A percentile compares a stretch with the other conserved stretches of the same genome.
These are phyloP conservation scores for Prinsepia uniflora DNA, from an alignment of 306 rosid genomes.

Conservation along the genomic window DNA sequence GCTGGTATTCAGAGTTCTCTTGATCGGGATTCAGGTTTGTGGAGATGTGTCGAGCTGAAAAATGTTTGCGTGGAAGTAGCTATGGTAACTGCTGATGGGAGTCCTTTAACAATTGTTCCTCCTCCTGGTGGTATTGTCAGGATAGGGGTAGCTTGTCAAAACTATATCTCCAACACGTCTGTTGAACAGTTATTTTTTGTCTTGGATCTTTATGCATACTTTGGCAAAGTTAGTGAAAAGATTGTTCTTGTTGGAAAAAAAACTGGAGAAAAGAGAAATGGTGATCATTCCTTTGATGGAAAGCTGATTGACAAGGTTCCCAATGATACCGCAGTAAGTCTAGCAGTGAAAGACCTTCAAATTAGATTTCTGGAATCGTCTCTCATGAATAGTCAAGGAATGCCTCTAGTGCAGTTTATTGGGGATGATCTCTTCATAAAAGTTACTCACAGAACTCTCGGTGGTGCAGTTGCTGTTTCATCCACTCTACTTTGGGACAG, in stretches of 20 bases:
- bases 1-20: conserved; percentile 46
- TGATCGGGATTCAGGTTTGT: conserved; percentile 52
- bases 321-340: conserved; percentile 80
- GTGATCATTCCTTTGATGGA: conserved; percentile 37
- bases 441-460: conserved; percentile 84
- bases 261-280: conserved; percentile 38
- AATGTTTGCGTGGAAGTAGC: conserved; percentile 80
- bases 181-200: conserved; percentile 85
- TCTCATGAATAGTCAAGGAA: conserved; percentile 53
- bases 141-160: conserved; percentile 80
- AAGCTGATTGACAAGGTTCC: conserved; percentile 85
- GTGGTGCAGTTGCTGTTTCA: conserved; percentile 87
- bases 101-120: conserved; percentile 65
- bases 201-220: conserved; percentile 80
- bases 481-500: conserved; percentile 71
- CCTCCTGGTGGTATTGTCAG: conserved; percentile 94
- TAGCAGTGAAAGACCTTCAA: conserved; percentile 60
- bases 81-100: conserved; percentile 93
- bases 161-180: conserved; percentile 75
- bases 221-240: conserved; percentile 77
- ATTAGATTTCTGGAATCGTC: conserved; percentile 88
- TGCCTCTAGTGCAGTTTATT: conserved; percentile 82
- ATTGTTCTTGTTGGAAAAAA: conserved; percentile 58
- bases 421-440: conserved; percentile 62
- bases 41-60: conserved; percentile 87